Evolutionary conservation across 2,329 filamentous ascomycete species (phyloP).

Genomic region (Neopestalotiopsis sp.): DNA sequence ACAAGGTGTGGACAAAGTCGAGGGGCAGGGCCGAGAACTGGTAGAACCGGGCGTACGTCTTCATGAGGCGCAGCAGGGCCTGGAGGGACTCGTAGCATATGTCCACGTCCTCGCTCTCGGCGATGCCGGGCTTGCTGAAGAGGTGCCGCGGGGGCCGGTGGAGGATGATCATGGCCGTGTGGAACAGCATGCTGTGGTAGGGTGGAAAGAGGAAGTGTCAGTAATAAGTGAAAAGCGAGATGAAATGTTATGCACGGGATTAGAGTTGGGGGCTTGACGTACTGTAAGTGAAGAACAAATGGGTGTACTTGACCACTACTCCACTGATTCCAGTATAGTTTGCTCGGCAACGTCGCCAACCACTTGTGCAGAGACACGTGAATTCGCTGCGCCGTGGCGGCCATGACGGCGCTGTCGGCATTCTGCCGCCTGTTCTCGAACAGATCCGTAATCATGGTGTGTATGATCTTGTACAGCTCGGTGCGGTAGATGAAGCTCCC

Average conservation of each 20-base stretch:
- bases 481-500: conserved; percentile 52
- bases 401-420: conserved; percentile 45
- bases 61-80: conserved; percentile 49
- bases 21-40: conserved; percentile 48
- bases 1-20: conserved; percentile 37
- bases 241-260: no score
- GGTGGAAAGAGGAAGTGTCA: background rate
- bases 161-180: conserved; percentile 57
- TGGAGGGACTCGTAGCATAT: conserved; percentile 55
- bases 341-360: conserved; percentile 49
- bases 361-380: conserved; percentile 52
- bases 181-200: conserved; percentile 46
- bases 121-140: conserved; percentile 43
- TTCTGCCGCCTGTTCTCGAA: conserved; percentile 52
- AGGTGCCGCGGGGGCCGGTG: conserved; percentile 52
- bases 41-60: conserved; percentile 49
- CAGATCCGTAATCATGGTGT: conserved; percentile 55
- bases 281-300: conserved; percentile 52
- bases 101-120: conserved; percentile 49
- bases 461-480: conserved; percentile 53
- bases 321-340: conserved; percentile 57
- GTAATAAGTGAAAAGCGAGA: background rate
- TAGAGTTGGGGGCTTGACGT: conserved; percentile 21
- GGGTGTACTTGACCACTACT: conserved; percentile 50
- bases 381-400: conserved; percentile 49